phyloP scores from a whole-genome alignment of 2,329 filamentous ascomycete genomes.

The Teratosphaeria viscida region DNA sequence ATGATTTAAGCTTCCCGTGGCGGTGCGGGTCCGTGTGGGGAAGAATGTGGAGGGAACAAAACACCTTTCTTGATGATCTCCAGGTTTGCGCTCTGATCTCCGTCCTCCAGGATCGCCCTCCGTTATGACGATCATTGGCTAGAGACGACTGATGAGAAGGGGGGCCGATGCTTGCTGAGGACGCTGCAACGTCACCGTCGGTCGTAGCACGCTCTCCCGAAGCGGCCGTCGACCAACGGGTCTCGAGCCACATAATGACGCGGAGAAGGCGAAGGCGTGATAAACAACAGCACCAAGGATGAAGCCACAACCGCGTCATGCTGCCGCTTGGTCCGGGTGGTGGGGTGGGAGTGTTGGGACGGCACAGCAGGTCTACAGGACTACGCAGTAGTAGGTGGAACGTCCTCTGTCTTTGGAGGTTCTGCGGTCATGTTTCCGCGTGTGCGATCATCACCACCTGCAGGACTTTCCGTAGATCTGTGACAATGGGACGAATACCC shows the following conservation, averaged over 20 bases:
- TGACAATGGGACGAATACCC: no score
- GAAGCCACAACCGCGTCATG: neutral
- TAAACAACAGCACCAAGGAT: neutral
- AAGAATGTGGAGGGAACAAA: neutral
- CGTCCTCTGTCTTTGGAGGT: no score
- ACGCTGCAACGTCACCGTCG: no score
- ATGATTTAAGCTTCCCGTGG: no score
- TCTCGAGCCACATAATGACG: neutral
- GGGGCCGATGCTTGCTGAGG: no score
- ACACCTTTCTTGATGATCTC: neutral
- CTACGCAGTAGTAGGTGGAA: neutral
- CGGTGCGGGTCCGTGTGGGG: neutral
- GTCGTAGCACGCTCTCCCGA: no score
- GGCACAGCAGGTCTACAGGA: neutral
- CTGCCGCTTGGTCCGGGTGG: neutral
- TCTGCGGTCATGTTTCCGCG: no score
- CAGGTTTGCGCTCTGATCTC: neutral
- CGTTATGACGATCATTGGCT: neutral
- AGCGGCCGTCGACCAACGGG: neutral
- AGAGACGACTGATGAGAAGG: no score
- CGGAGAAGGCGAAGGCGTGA: neutral
- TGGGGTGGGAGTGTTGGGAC: neutral
- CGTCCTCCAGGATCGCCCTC: neutral
- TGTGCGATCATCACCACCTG: no score
- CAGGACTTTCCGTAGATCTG: no score